Percentiles rank a stretch among this genome's conserved stretches.
Conservation (phyloP, 306 rosid genomes). For the Astragalus membranaceus region DNA sequence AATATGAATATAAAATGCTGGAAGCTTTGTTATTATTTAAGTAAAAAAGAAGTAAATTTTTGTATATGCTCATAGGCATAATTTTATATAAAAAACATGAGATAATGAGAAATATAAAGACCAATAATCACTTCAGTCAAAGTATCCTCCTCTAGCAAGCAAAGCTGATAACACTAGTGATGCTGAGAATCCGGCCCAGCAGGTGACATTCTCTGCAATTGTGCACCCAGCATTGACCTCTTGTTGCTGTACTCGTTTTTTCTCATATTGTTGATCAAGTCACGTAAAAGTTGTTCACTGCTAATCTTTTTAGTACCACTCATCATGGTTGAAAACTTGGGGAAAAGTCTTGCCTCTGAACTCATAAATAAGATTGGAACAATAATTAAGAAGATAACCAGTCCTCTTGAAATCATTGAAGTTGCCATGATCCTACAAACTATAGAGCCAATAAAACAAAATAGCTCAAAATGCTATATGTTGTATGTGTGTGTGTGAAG, state of each 20-base stretch:
- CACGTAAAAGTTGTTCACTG: conserved; percentile 23
- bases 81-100: neutral
- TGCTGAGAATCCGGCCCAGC: conserved; percentile 62
- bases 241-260: neutral
- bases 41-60: neutral
- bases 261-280: neutral
- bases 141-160: neutral
- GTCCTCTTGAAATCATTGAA: conserved; percentile 25
- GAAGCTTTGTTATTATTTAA: neutral
- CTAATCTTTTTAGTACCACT: conserved; percentile 9
- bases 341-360: conserved; percentile 32
- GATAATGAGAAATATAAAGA: neutral
- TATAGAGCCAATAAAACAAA: neutral
- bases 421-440: conserved; percentile 21
- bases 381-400: conserved; percentile 16
- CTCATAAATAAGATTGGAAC: conserved; percentile 18
- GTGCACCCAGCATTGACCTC: conserved; percentile 27
- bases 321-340: conserved; percentile 1
- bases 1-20: neutral
- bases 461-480: neutral
- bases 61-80: neutral
- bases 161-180: conserved; percentile 27
- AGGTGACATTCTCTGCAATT: conserved; percentile 28
- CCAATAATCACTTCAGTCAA: neutral
- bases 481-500: neutral